These are phyloP conservation scores for Royoungia palumana DNA, from an alignment of 768 basidiomycete species.

Conservation along the genomic window DNA sequence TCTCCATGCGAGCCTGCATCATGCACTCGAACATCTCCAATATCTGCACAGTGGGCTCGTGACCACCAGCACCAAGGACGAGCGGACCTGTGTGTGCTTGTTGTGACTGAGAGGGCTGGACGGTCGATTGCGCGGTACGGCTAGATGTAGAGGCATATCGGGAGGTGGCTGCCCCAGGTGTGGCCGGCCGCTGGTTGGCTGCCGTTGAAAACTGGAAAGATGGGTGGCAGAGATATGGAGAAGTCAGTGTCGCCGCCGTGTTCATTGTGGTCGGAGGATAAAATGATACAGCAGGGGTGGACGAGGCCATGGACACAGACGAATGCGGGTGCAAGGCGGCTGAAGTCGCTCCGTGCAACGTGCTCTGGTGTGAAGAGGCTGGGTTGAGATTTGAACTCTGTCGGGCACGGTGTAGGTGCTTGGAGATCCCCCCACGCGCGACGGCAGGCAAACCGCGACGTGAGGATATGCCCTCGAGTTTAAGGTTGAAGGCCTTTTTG, in stretches of 20 bases:
- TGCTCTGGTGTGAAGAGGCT: conserved; percentile 21
- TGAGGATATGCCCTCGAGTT: conserved; percentile 42
- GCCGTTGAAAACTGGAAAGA: conserved; percentile 25
- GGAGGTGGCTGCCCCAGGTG: conserved; percentile 8
- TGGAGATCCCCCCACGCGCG: conserved; percentile 25
- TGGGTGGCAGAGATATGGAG: conserved; percentile 31
- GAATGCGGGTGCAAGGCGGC: conserved; percentile 16
- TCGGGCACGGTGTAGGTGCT: conserved; percentile 27
- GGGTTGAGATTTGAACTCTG: conserved; percentile 31
- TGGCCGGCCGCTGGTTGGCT: conserved; percentile 9
- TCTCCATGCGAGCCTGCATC: conserved; percentile 73
- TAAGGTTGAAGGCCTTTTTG: conserved; percentile 57
- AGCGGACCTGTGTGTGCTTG: conserved; percentile 19
- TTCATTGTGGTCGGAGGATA: conserved; percentile 30
- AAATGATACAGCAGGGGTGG: conserved; percentile 22
- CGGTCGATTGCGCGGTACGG: conserved; percentile 5
- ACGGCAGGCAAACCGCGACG: conserved; percentile 17
- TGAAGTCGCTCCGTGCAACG: conserved; percentile 9
- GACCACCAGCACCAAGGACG: conserved; percentile 29
- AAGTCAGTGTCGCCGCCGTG: conserved; percentile 30
- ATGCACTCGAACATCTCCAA: conserved; percentile 68
- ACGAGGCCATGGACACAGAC: conserved; percentile 11
- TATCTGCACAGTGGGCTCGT: conserved; percentile 48
- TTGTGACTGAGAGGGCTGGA: conserved; percentile 13
- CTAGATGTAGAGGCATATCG: conserved; percentile 11